Percentiles rank a stretch among this genome's conserved stretches.
Conservation (phyloP, 225 moss, liverwort and hornwort species). For the Sphagnum tenellum region DNA sequence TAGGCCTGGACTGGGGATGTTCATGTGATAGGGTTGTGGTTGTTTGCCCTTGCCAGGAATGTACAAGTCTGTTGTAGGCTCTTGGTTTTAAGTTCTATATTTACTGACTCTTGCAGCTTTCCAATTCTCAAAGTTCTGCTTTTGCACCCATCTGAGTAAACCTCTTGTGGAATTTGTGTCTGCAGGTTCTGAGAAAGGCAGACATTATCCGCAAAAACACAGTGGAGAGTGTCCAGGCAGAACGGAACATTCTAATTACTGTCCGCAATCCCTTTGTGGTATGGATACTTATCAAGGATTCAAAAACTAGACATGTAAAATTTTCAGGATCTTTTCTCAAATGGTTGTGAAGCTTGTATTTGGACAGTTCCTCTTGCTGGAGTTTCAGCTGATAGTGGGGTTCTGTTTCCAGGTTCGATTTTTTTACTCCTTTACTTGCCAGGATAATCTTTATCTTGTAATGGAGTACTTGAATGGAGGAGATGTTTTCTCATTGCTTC, state of each 20-base stretch:
- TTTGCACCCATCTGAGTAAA: too few relatives aligned
- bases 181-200: constrained; percentile 95
- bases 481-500: constrained; percentile 90
- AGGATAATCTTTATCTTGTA: constrained; percentile 88
- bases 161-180: background rate
- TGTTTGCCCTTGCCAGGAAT: too few relatives aligned
- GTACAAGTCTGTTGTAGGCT: too few relatives aligned
- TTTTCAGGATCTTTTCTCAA: too few relatives aligned
- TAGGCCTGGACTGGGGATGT: too few relatives aligned
- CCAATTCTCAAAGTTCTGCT: too few relatives aligned
- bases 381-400: background rate
- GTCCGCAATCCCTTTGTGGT: constrained; percentile 99
- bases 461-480: constrained; percentile 99
- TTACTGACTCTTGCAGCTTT: too few relatives aligned
- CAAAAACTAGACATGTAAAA: too few relatives aligned
- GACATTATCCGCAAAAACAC: constrained; percentile 99
- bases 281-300: background rate
- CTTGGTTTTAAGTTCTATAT: too few relatives aligned
- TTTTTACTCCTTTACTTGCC: constrained; percentile 97
- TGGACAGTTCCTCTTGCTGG: background rate
- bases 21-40: too few relatives aligned
- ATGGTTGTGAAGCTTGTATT: background rate
- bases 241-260: constrained; percentile 94
- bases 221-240: constrained; percentile 98
- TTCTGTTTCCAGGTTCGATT: constrained; percentile 72